A percentile compares a stretch with the other conserved stretches of the same genome.
phyloP scores from a whole-genome alignment of 2,329 filamentous ascomycete species.

The Hortaea werneckii region DNA sequence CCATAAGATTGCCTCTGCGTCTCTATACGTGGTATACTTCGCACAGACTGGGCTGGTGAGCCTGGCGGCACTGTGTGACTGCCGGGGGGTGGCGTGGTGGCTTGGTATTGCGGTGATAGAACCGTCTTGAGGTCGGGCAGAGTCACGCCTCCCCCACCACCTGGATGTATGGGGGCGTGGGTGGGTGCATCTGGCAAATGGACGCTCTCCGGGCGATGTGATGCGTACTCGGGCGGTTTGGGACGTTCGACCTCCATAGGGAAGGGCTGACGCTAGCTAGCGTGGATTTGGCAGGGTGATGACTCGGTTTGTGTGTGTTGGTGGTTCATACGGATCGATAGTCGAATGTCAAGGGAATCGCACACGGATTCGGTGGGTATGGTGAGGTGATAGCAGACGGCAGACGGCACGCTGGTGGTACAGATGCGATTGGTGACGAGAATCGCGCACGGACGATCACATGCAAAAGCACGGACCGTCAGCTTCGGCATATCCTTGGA shows the following conservation, averaged over 20 bases:
- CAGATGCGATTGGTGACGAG: no score
- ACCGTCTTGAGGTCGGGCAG: slow-evolving; percentile 37
- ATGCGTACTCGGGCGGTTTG: slow-evolving; percentile 32
- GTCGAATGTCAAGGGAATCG: no score
- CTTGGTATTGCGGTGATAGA: slow-evolving; percentile 29
- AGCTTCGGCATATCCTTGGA: no score
- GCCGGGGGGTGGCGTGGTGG: slow-evolving; percentile 19
- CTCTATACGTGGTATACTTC: slow-evolving; percentile 27
- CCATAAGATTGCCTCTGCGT: slow-evolving; percentile 22
- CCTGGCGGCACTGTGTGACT: slow-evolving; percentile 6
- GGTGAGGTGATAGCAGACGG: no score
- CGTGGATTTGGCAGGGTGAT: slow-evolving; percentile 10
- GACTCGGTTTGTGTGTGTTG: slow-evolving; percentile 2
- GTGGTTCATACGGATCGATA: no score
- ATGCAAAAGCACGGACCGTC: no score
- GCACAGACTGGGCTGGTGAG: slow-evolving; percentile 14
- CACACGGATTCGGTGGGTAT: no score
- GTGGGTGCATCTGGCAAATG: not conserved
- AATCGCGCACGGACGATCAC: no score
- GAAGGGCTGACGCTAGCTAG: slow-evolving; percentile 8
- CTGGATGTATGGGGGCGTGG: not conserved
- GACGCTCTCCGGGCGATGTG: slow-evolving; percentile 16
- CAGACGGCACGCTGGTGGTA: no score
- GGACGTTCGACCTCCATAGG: slow-evolving; percentile 24
- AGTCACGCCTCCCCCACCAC: not conserved